Base-by-base conservation (phyloP, 1,139 yeast species). In the Geotrichum aggregatum region DNA sequence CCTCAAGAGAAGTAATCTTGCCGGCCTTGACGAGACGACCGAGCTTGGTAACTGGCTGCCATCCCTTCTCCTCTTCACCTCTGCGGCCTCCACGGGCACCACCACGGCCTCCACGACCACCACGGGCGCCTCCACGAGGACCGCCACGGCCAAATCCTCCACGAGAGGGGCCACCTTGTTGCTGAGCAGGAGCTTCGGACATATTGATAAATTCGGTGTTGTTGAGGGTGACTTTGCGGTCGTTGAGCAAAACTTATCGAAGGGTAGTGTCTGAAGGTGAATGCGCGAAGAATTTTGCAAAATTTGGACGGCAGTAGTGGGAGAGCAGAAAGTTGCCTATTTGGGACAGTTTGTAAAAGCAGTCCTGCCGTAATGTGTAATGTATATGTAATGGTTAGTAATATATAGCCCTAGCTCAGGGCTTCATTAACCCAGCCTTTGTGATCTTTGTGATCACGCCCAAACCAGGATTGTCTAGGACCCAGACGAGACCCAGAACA, bases 21-120 rank as follows among this genome's bases (percentile, higher is more conserved):
- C 96, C 96, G 71, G 98, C 96, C 83, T 89, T 89, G 68, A 94
- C 98, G 72, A 92, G 85, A 85, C 99, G 91, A 79, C 98, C 99
- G 75, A 92, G 88, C 84, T 92, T 94, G 92, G 99, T 92, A 75
- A 92, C 98, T 79, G 99, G 99, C 71, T 84, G 85, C 98, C 98
- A 92, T 69, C 95, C 96, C 83, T 92, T 91, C 83, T 92, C 98
- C 78, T 91, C 97, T 66, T 79, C 83, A 68, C 80, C 78, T 69
- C 87, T 79, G 71, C 85, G 83, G 62, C 82, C 81, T 70, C 80
- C 76, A 66, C 80, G 72, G 62, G 75, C 72, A 63, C 80, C 78
- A 59, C 77, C 67, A 55, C 70, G 66, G 66, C 79, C 76, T 59
- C 82, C 83, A 72, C 81, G 83, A 73, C 80, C 77, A 67, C 83